Conservation (phyloP, 1,284 basidiomycete genomes). For the Papiliotrema laurentii region DNA sequence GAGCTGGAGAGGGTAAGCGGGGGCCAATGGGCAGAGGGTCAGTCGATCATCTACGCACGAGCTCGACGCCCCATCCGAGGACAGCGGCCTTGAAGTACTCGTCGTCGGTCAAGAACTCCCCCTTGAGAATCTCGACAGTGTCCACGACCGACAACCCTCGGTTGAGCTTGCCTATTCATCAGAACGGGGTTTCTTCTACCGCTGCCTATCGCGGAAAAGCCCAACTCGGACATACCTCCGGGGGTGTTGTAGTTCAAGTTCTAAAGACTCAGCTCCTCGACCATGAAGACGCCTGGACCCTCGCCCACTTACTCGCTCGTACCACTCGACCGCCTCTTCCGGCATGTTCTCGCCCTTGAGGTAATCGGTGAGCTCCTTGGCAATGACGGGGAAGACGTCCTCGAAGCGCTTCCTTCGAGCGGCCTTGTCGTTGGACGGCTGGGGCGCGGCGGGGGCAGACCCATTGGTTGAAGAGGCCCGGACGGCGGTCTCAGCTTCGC, state of each 20-base stretch:
- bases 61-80: slow-evolving; percentile 93
- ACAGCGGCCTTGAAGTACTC: slow-evolving; percentile 89
- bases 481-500: no score
- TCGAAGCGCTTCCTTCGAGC: slow-evolving; percentile 37
- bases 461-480: not conserved
- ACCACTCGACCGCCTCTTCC: slow-evolving; percentile 77
- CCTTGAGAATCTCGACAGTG: slow-evolving; percentile 82
- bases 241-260: slow-evolving; percentile 92
- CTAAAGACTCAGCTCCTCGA: slow-evolving; percentile 48
- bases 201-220: not conserved
- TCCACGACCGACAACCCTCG: slow-evolving; percentile 93
- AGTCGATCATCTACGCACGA: slow-evolving; percentile 56
- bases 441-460: not conserved
- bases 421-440: slow-evolving; percentile 25
- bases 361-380: slow-evolving; percentile 46
- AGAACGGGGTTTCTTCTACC: not conserved
- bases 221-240: slow-evolving; percentile 54
- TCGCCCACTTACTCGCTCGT: slow-evolving; percentile 61
- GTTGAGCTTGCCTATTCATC: slow-evolving; percentile 73
- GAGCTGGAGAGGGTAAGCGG: slow-evolving; percentile 54
- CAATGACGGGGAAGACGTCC: slow-evolving; percentile 54
- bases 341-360: slow-evolving; percentile 59
- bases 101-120: slow-evolving; percentile 58
- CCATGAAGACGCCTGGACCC: not conserved
- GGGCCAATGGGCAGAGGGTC: not conserved